Evolutionary conservation across 2,329 filamentous ascomycete species (phyloP), one percentile per base, ranked within the genome.

Genomic region (Aspergillus carbonarius): DNA sequence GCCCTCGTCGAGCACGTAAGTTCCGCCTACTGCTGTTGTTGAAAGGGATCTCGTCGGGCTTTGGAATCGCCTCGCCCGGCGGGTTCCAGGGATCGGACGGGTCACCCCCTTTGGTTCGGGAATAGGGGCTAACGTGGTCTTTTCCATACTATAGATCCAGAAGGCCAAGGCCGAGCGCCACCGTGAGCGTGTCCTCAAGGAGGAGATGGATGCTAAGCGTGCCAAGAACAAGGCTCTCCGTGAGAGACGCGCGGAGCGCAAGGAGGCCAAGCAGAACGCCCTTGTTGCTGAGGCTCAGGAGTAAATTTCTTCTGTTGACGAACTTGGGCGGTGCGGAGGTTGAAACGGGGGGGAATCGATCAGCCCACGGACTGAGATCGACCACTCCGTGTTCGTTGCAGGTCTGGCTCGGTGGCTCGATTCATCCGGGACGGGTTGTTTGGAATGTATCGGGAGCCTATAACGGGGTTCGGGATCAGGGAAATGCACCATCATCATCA

Each of bases 181-280:
- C 70, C 95, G 95, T 82, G 95, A 98, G 90, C 88, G 88, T 83
- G 83, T 88, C 77, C 88, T 99, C 82, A 93, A 96, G 90, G 93
- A 98, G 80, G 93, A 98, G 86, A 99, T 99, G 95, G 95, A 98
- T 80, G 92, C 91, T 86, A 98, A 96, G 89, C 92, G 95, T 85
- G 92, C 92, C 81, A 97, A 96, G 92, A 98, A 92, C 88, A 98
- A 97, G 93, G 95, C 95, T 78, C 95, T 95, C 75, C 92, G 95
- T 84, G 95, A 98, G 90, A 90, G 95, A 86, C 95, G 95, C 89
- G 83, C 88, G 82, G 92, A 96, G 86, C 91, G 96, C 82, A 86
- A 89, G 79, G 81, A 84, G 78, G 88, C 90, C 81, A 99, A 99
- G 93, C 88, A 92, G 81, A 89, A 86, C 77, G 92, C 91, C 77